A percentile compares a stretch with the other conserved stretches of the same genome.
These are phyloP conservation scores for Nakaseomyces uthaithaninus DNA, from an alignment of 1,139 yeast species.

Conservation along the genomic window DNA sequence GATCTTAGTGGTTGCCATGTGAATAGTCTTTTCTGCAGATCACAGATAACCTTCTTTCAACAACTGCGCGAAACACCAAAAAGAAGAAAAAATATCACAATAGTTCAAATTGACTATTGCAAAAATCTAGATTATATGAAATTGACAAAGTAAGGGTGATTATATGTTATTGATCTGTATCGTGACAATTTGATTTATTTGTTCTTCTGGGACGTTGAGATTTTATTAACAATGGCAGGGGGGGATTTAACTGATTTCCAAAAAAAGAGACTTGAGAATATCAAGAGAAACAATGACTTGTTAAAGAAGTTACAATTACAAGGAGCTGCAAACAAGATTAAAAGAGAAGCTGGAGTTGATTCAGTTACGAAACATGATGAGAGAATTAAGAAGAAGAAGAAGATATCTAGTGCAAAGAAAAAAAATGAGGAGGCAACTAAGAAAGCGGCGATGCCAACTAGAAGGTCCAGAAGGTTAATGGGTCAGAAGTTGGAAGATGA, in stretches of 20 bases:
- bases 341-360: slow-evolving; percentile 25
- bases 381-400: slow-evolving; percentile 21
- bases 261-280: slow-evolving; percentile 55
- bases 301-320: slow-evolving; percentile 41
- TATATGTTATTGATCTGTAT: too few relatives aligned
- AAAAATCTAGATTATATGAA: too few relatives aligned
- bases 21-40: too few relatives aligned
- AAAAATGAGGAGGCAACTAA: slow-evolving; percentile 17
- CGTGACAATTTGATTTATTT: too few relatives aligned
- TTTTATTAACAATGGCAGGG: slow-evolving; percentile 8
- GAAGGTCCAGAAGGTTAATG: slow-evolving; percentile 60
- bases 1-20: too few relatives aligned
- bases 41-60: too few relatives aligned
- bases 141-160: too few relatives aligned
- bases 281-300: slow-evolving; percentile 47
- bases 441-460: slow-evolving; percentile 39
- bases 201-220: not conserved
- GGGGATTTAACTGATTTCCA: slow-evolving; percentile 57
- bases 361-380: slow-evolving; percentile 18
- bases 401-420: slow-evolving; percentile 12
- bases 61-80: too few relatives aligned
- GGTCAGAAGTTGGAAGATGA: slow-evolving; percentile 40
- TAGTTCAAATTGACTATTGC: too few relatives aligned
- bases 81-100: too few relatives aligned
- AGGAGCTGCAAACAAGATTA: slow-evolving; percentile 35